These are phyloP conservation scores for Alloteropsis semialata DNA, from an alignment of 176 grass and related monocot genomes.

Conservation along the genomic window DNA sequence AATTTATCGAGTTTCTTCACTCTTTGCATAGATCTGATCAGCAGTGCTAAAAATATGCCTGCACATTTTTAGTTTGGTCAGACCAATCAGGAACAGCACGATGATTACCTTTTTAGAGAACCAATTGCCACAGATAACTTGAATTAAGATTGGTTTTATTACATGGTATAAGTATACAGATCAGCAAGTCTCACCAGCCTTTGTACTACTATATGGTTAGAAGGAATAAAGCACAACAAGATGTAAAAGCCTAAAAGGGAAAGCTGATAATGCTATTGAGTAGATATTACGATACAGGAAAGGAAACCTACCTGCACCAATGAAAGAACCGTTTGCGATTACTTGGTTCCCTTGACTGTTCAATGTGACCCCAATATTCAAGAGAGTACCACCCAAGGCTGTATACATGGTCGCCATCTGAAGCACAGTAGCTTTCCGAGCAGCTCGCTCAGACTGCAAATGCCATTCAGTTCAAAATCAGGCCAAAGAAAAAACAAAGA, in stretches of 20 bases:
- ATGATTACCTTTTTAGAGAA: not conserved
- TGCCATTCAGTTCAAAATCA: constrained; percentile 6
- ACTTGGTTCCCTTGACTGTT: constrained; percentile 73
- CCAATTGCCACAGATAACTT: not conserved
- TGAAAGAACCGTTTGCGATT: constrained; percentile 66
- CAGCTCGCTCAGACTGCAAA: constrained; percentile 86
- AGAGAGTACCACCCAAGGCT: constrained; percentile 74
- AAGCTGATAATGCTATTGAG: not conserved
- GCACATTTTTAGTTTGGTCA: constrained; percentile 25
- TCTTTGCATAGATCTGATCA: constrained; percentile 72
- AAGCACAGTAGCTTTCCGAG: constrained; percentile 74
- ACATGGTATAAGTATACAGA: not conserved
- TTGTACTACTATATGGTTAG: not conserved
- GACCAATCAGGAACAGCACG: constrained; percentile 3
- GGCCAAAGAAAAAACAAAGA: not conserved
- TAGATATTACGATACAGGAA: not conserved
- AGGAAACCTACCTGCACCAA: constrained; percentile 59
- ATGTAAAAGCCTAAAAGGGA: not conserved
- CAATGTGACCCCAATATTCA: constrained; percentile 81
- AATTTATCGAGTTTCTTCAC: constrained; percentile 88
- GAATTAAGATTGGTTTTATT: not conserved
- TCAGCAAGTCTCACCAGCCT: not conserved
- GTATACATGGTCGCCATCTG: constrained; percentile 92
- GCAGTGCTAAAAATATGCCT: constrained; percentile 74
- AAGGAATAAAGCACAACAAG: not conserved